Evolutionary conservation across 1,139 yeast species (phyloP), one percentile per base, ranked within the genome.

Genomic region (Candida pseudoviswanathii): DNA sequence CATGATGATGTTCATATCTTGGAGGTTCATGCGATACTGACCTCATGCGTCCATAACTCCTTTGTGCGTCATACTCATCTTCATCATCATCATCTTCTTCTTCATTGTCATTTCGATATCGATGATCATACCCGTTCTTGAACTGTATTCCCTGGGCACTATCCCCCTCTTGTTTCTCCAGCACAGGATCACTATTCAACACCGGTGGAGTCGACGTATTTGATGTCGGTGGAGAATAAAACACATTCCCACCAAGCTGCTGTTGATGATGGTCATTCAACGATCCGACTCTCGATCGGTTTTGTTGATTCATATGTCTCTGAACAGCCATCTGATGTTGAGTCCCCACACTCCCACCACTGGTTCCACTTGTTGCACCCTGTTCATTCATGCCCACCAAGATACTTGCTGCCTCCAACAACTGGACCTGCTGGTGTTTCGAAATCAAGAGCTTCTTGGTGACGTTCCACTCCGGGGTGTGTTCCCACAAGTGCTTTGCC

Each of bases 391-490:
- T 85, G 6, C 90, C 86, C 34, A 90, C 92, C 51, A 89, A 73
- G 43, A 89, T 89, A 50, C 92, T 85, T 2, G 96, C 96, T 8
- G 96, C 96, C 64, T 89, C 96, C 44, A 89, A 74, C 37, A 89
- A 73, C 66, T 89, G 96, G 4, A 89, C 96, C 65, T 89, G 96
- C 65, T 89, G 96, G 65, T 89, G 96, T 65, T 89, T 89, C n/a
- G 92, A 85, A 43, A 89, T 88, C 41, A 86, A 71, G 46, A 89
- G 73, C 62, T 86, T 87, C 56, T 88, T 86, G 2, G 96, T 89
- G 60, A 86, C 86, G 61, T 85, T 87, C 96, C 96, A 89, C 64
- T 89, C 96, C 0, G 96, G 96, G 0, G 96, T 89, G 64, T 89
- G 96, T 54, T 75, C 77, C 96, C 92, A 62, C 75, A 74, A 70